phyloP scores from a whole-genome alignment of 202 grass and related monocot genomes.

The Saccharum hybrid region DNA sequence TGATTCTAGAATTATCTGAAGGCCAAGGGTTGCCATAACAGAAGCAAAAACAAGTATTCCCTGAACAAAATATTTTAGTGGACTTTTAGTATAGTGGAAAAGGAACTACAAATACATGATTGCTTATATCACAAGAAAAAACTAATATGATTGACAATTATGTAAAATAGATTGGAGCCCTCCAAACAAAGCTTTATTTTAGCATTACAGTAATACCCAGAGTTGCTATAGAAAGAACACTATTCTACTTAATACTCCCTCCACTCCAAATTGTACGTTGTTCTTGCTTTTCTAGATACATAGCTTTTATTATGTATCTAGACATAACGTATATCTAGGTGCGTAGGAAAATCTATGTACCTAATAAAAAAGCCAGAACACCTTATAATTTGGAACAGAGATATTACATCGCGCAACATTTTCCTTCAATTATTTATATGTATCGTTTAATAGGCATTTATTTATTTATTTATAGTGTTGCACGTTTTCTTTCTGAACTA shows the following conservation, averaged over 20 bases:
- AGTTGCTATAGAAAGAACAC: not conserved
- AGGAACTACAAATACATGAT: slow-evolving; percentile 10
- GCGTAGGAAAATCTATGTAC: no score
- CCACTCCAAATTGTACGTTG: no score
- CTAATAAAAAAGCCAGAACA: no score
- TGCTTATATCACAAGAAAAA: not conserved
- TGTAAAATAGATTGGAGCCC: not conserved
- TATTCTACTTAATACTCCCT: not conserved
- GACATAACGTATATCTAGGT: no score
- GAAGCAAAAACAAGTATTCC: slow-evolving; percentile 99
- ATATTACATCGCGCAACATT: not conserved
- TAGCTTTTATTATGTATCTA: no score
- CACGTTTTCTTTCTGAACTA: not conserved
- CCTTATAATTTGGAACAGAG: no score
- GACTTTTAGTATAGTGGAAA: slow-evolving; percentile 25
- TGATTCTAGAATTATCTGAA: slow-evolving; percentile 98
- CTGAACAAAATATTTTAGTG: slow-evolving; percentile 48
- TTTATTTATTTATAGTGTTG: not conserved
- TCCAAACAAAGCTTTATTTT: not conserved
- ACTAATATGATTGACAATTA: not conserved
- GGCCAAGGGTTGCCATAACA: slow-evolving; percentile 98
- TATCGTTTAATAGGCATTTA: not conserved
- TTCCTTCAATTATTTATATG: not conserved
- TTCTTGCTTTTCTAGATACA: no score
- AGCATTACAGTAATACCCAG: not conserved